phyloP scores from a whole-genome alignment of 306 rosid genomes.

The Rosa chinensis region DNA sequence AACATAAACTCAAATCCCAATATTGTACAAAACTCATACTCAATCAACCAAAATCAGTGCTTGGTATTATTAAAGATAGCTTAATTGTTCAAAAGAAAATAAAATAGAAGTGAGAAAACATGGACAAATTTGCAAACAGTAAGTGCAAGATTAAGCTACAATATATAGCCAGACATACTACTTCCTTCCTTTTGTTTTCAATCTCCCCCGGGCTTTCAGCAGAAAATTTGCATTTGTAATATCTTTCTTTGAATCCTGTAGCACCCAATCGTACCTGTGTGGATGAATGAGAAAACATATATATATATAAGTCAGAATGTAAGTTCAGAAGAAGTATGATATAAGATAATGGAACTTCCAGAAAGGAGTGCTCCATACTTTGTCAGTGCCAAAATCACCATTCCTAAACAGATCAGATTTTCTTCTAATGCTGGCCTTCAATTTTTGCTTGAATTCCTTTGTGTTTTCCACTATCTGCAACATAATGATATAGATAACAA shows the following conservation, averaged over 20 bases:
- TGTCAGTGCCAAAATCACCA: conserved; percentile 16
- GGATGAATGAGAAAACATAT: not conserved
- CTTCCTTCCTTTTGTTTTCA: conserved; percentile 39
- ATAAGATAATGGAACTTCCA: not conserved
- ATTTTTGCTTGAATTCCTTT: conserved; percentile 30
- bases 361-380: conserved; percentile 3
- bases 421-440: conserved; percentile 12
- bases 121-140: too few relatives aligned
- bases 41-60: not conserved
- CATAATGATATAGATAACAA: not conserved
- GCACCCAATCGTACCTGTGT: conserved; percentile 40
- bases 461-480: conserved; percentile 51
- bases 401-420: conserved; percentile 35
- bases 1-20: not conserved
- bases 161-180: conserved; percentile 31
- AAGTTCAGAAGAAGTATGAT: not conserved
- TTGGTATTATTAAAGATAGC: too few relatives aligned
- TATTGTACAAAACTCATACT: not conserved
- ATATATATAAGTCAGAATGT: not conserved
- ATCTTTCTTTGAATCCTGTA: conserved; percentile 43
- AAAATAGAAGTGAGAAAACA: too few relatives aligned
- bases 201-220: conserved; percentile 30
- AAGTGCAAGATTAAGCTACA: not conserved
- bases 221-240: conserved; percentile 50
- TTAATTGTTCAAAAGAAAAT: too few relatives aligned